Percentiles rank a stretch among this genome's conserved stretches.
Conservation (phyloP, 2,329 filamentous ascomycete species). For the Aschersonia sp. region DNA sequence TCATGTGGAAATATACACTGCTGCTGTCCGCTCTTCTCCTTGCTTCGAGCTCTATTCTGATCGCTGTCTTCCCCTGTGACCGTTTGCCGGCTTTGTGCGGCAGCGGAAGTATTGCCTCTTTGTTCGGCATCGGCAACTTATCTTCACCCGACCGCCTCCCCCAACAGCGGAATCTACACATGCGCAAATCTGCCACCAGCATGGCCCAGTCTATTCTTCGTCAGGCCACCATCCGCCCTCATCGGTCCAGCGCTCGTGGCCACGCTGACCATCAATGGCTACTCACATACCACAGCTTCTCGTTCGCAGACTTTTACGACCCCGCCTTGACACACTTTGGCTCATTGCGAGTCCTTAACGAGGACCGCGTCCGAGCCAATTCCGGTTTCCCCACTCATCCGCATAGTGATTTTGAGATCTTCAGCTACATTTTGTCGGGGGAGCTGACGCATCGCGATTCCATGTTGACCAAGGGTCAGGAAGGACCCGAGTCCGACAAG, state of each 20-base stretch:
- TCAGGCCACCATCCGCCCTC: constrained; percentile 60
- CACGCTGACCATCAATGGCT: constrained; percentile 79
- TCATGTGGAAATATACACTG: too few species aligned
- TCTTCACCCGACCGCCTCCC: background rate
- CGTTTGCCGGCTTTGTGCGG: too few species aligned
- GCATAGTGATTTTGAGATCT: constrained; percentile 81
- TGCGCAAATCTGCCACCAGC: constrained; percentile 24
- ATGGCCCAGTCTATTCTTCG: constrained; percentile 47
- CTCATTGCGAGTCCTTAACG: constrained; percentile 71
- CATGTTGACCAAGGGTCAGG: constrained; percentile 58
- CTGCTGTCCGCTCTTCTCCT: too few species aligned
- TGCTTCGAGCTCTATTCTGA: too few species aligned
- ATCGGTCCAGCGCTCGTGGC: constrained; percentile 57
- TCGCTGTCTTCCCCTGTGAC: too few species aligned
- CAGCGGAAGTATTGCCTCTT: too few species aligned
- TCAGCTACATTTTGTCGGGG: constrained; percentile 72
- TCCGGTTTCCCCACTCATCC: constrained; percentile 75
- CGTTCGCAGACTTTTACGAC: constrained; percentile 60
- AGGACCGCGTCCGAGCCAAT: constrained; percentile 64
- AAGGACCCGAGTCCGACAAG: constrained; percentile 43
- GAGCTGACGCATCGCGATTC: constrained; percentile 80
- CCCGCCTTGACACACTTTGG: constrained; percentile 57
- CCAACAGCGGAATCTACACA: constrained; percentile 7
- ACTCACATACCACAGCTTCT: constrained; percentile 76
- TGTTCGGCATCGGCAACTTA: too few species aligned